Evolutionary conservation across 2,329 filamentous ascomycete species (phyloP).

Genomic region (Botrytis cinerea): DNA sequence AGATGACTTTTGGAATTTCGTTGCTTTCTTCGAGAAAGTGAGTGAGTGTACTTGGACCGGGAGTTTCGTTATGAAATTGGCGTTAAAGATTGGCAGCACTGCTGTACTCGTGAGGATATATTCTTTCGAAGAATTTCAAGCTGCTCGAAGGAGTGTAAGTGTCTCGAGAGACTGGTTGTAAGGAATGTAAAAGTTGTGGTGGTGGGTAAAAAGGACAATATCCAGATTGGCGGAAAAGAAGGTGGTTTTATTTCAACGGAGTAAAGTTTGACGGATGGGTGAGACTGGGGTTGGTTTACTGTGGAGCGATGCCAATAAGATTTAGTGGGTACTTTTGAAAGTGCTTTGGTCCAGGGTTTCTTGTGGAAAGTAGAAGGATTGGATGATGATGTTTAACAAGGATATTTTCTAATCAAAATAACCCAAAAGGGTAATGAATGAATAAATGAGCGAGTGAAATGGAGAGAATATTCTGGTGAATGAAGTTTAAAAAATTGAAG

Average conservation of each 20-base stretch:
- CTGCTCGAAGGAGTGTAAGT: conserved; percentile 34
- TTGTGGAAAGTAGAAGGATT: conserved; percentile 19
- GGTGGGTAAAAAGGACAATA: conserved; percentile 3
- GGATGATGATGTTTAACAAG: conserved; percentile 11
- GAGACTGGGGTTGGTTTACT: conserved; percentile 18
- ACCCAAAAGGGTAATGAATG: background rate
- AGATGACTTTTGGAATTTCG: conserved; percentile 4
- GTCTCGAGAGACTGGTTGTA: conserved; percentile 32
- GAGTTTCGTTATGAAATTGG: conserved; percentile 23
- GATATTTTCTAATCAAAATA: background rate
- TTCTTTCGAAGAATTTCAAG: conserved; percentile 36
- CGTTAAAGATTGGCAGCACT: conserved; percentile 37
- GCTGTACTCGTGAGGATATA: conserved; percentile 37
- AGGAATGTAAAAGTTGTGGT: conserved; percentile 24
- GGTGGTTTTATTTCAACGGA: conserved; percentile 23
- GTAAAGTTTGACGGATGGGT: conserved; percentile 8
- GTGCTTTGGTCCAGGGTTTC: conserved; percentile 13
- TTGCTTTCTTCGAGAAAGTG: conserved; percentile 36
- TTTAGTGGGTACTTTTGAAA: conserved; percentile 13
- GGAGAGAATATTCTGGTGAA: conserved; percentile 7
- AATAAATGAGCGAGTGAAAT: background rate
- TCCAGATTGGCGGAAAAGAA: conserved; percentile 12
- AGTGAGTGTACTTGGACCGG: conserved; percentile 26
- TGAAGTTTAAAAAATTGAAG: background rate
- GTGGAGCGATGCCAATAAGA: conserved; percentile 11